Conservation (phyloP, 164 flowering plant species). For the Cinnamomum chago region DNA sequence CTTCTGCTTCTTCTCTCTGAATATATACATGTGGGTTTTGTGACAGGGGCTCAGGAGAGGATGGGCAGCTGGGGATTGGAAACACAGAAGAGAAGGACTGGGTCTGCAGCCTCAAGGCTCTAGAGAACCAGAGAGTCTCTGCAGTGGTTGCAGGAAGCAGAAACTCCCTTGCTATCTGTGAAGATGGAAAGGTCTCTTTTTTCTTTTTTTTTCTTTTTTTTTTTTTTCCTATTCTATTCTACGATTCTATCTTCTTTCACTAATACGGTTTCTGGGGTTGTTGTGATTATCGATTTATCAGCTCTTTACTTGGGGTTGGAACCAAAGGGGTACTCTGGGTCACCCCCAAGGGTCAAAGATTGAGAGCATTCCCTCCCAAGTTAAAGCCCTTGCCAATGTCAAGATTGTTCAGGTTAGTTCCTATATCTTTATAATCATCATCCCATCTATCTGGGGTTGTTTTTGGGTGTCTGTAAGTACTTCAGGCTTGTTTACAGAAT, state of each 20-base stretch:
- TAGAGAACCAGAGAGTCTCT: constrained; percentile 40
- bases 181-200: constrained; percentile 75
- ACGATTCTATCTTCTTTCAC: not conserved
- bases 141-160: constrained; percentile 95
- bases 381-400: constrained; percentile 66
- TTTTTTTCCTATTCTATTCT: not conserved
- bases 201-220: not conserved
- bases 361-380: constrained; percentile 83
- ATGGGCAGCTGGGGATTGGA: constrained; percentile 95
- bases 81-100: constrained; percentile 79
- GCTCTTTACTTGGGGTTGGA: constrained; percentile 99
- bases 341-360: constrained; percentile 91
- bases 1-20: not conserved
- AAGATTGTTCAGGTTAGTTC: constrained; percentile 81
- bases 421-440: not conserved
- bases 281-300: constrained; percentile 19
- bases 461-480: no score
- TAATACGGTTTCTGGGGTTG: not conserved
- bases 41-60: constrained; percentile 97
- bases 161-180: constrained; percentile 91
- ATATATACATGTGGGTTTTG: not conserved
- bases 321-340: constrained; percentile 96
- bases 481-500: no score
- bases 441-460: no score
- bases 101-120: constrained; percentile 63